phyloP scores from a whole-genome alignment of 2,329 filamentous ascomycete species.

The Alternaria longipes region DNA sequence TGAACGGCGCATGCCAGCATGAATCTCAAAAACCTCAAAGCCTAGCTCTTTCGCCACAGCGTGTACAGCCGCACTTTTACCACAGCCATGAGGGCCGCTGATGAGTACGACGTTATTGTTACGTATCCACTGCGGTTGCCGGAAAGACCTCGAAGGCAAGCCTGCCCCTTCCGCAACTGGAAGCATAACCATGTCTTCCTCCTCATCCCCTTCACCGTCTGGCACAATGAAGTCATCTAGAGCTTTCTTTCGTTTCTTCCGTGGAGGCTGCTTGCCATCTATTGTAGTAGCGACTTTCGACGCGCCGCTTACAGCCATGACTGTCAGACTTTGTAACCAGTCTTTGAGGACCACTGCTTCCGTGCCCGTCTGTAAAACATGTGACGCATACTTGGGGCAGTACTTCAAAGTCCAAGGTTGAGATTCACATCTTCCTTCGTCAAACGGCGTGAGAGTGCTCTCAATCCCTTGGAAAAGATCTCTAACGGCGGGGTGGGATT shows the following conservation, averaged over 20 bases:
- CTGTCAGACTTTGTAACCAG: slow-evolving; percentile 80
- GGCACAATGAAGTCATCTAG: slow-evolving; percentile 50
- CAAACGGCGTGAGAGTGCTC: slow-evolving; percentile 77
- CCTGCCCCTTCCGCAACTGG: slow-evolving; percentile 72
- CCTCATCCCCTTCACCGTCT: slow-evolving; percentile 44
- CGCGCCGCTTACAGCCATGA: slow-evolving; percentile 75
- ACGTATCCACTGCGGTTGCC: slow-evolving; percentile 47
- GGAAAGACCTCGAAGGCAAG: slow-evolving; percentile 47
- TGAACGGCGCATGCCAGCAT: slow-evolving; percentile 80
- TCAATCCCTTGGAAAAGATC: slow-evolving; percentile 69
- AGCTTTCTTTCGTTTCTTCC: slow-evolving; percentile 71
- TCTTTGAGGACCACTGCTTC: slow-evolving; percentile 77
- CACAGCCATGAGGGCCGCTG: slow-evolving; percentile 87
- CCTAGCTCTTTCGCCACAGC: slow-evolving; percentile 90
- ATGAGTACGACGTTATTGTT: slow-evolving; percentile 80
- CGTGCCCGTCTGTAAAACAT: slow-evolving; percentile 78
- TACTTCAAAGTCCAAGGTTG: slow-evolving; percentile 86
- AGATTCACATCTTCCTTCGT: slow-evolving; percentile 77
- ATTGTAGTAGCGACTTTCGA: slow-evolving; percentile 29
- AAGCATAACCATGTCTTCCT: slow-evolving; percentile 68
- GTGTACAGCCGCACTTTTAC: slow-evolving; percentile 92
- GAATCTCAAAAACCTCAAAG: slow-evolving; percentile 96
- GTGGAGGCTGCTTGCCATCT: slow-evolving; percentile 39
- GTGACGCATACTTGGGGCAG: slow-evolving; percentile 71
- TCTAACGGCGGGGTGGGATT: slow-evolving; percentile 66